Conservation (phyloP, 2,329 filamentous ascomycete genomes). For the Fusarium lateritium region DNA sequence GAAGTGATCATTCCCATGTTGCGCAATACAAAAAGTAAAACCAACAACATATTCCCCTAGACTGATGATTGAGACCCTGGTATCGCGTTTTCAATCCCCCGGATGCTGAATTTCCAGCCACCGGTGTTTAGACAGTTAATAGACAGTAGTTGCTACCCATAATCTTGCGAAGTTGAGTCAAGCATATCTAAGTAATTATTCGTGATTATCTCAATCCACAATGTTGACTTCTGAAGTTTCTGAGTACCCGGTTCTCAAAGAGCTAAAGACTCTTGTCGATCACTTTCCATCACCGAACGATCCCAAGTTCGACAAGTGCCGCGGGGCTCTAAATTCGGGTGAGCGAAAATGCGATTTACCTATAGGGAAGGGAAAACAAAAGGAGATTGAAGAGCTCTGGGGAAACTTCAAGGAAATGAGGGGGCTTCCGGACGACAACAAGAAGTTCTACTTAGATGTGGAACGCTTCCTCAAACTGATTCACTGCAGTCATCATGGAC, state of each 20-base stretch:
- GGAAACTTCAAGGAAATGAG: background rate
- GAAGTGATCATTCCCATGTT: conserved; percentile 5
- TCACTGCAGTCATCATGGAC: background rate
- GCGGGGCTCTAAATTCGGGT: background rate
- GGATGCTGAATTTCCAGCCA: conserved; percentile 3
- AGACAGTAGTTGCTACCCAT: background rate
- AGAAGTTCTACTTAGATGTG: background rate
- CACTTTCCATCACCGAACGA: background rate
- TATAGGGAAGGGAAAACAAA: background rate
- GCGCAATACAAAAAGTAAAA: conserved; percentile 3
- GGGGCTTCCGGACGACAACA: background rate
- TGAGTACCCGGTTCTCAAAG: conserved; percentile 4
- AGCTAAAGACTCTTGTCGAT: conserved; percentile 1
- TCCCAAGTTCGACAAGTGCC: background rate
- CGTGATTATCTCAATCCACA: background rate
- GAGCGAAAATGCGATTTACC: background rate
- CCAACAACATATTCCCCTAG: conserved; percentile 19
- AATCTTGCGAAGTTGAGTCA: background rate
- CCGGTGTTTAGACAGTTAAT: conserved; percentile 3
- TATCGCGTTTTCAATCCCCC: conserved; percentile 4
- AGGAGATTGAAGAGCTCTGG: background rate
- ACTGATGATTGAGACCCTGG: conserved; percentile 12
- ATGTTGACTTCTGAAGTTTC: conserved; percentile 9
- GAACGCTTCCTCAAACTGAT: background rate
- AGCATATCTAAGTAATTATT: background rate